These are phyloP conservation scores for Penicillium dipodomyicola DNA, from an alignment of 495 filamentous ascomycete genomes.

Conservation along the genomic window DNA sequence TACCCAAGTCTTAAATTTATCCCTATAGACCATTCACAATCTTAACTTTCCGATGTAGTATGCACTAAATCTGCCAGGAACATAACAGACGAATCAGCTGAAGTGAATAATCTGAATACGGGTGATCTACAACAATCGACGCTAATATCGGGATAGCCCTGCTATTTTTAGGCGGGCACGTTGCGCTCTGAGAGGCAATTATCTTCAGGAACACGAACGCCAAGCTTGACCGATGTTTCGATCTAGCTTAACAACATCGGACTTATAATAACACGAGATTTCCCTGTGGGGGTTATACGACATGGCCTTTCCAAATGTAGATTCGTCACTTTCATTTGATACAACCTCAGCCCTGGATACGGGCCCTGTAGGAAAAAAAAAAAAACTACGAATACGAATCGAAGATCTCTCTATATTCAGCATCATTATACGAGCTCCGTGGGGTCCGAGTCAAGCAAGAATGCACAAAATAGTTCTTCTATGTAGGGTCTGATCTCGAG, in stretches of 20 bases:
- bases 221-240: conserved; percentile 2
- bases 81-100: not conserved
- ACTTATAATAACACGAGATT: not conserved
- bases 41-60: conserved; percentile 2
- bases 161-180: conserved; percentile 7
- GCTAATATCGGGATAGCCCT: not conserved
- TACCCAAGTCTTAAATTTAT: not conserved
- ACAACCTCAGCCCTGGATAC: not conserved
- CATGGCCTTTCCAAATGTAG: not conserved
- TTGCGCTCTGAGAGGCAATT: not conserved
- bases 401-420: not conserved
- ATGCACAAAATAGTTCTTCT: not conserved
- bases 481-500: not conserved
- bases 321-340: not conserved
- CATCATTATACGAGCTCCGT: conserved; percentile 6
- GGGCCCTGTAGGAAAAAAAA: not conserved
- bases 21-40: not conserved
- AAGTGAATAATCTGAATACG: not conserved
- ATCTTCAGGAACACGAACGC: conserved; percentile 12
- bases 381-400: conserved; percentile 1
- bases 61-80: not conserved
- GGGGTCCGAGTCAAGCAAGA: conserved; percentile 5
- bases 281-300: conserved; percentile 1
- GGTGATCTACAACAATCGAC: conserved; percentile 3
- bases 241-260: conserved; percentile 5